A percentile compares a stretch with the other conserved stretches of the same genome.
phyloP scores from a whole-genome alignment of 108 stramenopile species.

The Cyclotella kingstonii region DNA sequence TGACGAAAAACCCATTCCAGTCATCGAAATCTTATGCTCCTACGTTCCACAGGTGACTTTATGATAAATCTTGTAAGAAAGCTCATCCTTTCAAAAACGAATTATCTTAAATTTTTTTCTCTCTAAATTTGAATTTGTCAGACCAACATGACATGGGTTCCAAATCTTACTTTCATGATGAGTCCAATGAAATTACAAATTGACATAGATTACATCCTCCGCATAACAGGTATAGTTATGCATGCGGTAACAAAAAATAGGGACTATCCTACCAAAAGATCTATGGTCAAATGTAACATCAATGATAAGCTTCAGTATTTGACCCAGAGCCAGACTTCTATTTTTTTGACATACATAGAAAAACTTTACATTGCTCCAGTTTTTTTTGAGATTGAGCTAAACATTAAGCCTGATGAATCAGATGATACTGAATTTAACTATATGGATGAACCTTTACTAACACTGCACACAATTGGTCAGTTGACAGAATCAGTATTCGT shows the following conservation, averaged over 20 bases:
- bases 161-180: slow-evolving; percentile 12
- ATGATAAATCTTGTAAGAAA: too few species aligned
- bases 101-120: background rate
- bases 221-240: slow-evolving; percentile 14
- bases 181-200: slow-evolving; percentile 22
- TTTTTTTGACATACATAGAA: slow-evolving; percentile 23
- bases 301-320: slow-evolving; percentile 8
- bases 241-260: slow-evolving; percentile 11
- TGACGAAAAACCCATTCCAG: slow-evolving; percentile 21
- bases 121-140: background rate
- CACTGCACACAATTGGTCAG: slow-evolving; percentile 19
- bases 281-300: slow-evolving; percentile 4
- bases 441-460: slow-evolving; percentile 7
- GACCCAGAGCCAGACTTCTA: background rate
- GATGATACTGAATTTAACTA: background rate
- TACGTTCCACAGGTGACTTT: slow-evolving; percentile 28
- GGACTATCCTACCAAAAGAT: background rate
- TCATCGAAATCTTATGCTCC: slow-evolving; percentile 10
- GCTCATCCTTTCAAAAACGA: background rate
- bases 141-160: slow-evolving; percentile 34
- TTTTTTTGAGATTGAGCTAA: slow-evolving; percentile 24
- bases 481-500: slow-evolving; percentile 14
- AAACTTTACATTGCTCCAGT: slow-evolving; percentile 18
- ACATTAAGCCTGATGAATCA: slow-evolving; percentile 19
- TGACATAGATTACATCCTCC: slow-evolving; percentile 26